phyloP scores from a whole-genome alignment of 257 asterid species.

The Solanum corneliomulleri region DNA sequence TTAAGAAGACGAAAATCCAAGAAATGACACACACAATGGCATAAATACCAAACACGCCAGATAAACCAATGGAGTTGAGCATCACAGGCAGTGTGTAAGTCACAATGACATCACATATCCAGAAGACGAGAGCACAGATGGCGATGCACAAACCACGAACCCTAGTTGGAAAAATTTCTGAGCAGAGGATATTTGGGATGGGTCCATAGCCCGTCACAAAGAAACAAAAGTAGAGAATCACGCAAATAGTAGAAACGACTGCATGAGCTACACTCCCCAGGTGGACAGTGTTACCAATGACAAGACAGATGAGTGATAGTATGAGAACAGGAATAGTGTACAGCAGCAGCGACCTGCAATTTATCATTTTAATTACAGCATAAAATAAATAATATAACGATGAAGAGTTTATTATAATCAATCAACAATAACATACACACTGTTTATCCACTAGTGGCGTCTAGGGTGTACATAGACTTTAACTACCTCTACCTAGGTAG shows the following conservation, averaged over 20 bases:
- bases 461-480: neutral
- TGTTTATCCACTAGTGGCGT: neutral
- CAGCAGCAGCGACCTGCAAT: constrained; percentile 65
- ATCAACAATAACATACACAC: neutral
- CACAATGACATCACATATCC: constrained; percentile 88
- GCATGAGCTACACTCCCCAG: constrained; percentile 58
- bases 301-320: constrained; percentile 47
- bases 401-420: neutral
- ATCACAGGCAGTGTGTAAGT: constrained; percentile 68
- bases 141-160: constrained; percentile 94
- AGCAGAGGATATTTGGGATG: constrained; percentile 73
- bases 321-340: constrained; percentile 63
- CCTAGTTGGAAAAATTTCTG: constrained; percentile 81
- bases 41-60: constrained; percentile 71
- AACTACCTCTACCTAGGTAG: neutral
- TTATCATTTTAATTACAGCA: neutral
- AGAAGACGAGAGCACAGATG: constrained; percentile 71
- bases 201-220: constrained; percentile 93
- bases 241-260: constrained; percentile 62
- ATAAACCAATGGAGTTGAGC: constrained; percentile 68
- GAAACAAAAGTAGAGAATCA: constrained; percentile 71
- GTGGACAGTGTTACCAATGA: constrained; percentile 48
- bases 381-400: neutral
- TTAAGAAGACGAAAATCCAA: constrained; percentile 55
- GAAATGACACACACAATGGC: constrained; percentile 57